phyloP scores from a whole-genome alignment of 139 green algal species.

The Desmodesmus armatus region DNA sequence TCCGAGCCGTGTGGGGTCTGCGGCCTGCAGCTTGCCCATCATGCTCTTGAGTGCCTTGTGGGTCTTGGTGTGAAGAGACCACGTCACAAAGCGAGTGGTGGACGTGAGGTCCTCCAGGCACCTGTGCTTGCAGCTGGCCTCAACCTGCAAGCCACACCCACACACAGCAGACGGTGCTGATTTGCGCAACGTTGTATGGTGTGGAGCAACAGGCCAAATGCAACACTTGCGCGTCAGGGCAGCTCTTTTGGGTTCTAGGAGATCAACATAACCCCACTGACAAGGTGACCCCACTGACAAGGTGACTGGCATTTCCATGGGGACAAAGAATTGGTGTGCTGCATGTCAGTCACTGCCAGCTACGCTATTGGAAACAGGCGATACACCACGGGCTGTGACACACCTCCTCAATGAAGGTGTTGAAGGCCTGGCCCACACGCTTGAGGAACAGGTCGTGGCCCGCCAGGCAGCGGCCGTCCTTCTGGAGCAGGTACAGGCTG shows the following conservation, averaged over 20 bases:
- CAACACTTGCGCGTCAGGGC: too few species aligned
- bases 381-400: neutral
- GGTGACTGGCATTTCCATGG: too few species aligned
- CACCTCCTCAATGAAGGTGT: constrained; percentile 87
- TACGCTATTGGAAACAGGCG: too few species aligned
- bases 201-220: too few species aligned
- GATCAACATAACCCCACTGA: too few species aligned
- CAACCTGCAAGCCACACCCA: neutral
- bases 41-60: constrained; percentile 74
- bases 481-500: constrained; percentile 89
- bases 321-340: too few species aligned
- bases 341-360: too few species aligned
- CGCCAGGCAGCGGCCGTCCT: constrained; percentile 74
- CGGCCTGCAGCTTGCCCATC: constrained; percentile 67
- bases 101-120: constrained; percentile 92
- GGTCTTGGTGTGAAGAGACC: constrained; percentile 92
- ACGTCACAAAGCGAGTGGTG: constrained; percentile 94
- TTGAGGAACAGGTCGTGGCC: constrained; percentile 92
- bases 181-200: too few species aligned
- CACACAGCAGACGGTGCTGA: neutral
- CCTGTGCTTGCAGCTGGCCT: constrained; percentile 60
- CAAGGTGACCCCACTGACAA: too few species aligned
- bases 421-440: constrained; percentile 81
- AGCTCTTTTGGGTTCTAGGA: too few species aligned
- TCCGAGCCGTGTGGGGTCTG: neutral